A percentile compares a stretch with the other conserved stretches of the same genome.
Conservation (phyloP, 805 yeast species). For the Kuraishia ogatae region DNA sequence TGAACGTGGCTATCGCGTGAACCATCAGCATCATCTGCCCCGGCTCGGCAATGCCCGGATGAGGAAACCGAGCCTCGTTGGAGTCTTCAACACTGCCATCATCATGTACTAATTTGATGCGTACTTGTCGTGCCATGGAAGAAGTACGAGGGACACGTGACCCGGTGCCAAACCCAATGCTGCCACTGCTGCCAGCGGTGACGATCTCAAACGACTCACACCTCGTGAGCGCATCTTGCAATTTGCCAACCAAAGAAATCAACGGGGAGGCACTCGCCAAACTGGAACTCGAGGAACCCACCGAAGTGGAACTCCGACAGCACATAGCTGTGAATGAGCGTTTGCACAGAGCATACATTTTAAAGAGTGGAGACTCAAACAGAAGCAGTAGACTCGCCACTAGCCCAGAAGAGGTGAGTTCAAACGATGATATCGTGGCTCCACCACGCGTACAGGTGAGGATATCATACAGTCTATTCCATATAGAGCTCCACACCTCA, state of each 20-base stretch:
- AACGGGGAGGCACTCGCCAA: too few species aligned
- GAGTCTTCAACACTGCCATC: constrained; percentile 21
- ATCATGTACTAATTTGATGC: constrained; percentile 40
- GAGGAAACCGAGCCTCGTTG: not conserved
- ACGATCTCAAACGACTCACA: constrained; percentile 64
- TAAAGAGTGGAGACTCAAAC: constrained; percentile 21
- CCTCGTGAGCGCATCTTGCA: constrained; percentile 69
- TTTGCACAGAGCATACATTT: constrained; percentile 25
- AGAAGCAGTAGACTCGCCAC: constrained; percentile 31
- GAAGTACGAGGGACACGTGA: constrained; percentile 31
- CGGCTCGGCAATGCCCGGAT: constrained; percentile 3
- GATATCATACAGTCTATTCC: constrained; percentile 29
- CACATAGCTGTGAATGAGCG: constrained; percentile 37
- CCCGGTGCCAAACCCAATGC: constrained; percentile 5
- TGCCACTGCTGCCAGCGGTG: constrained; percentile 29
- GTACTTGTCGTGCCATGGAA: constrained; percentile 65
- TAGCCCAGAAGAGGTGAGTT: constrained; percentile 62
- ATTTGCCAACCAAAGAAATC: constrained; percentile 38
- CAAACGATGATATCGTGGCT: constrained; percentile 55
- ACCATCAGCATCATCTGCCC: constrained; percentile 33
- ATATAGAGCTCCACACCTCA: constrained; percentile 24
- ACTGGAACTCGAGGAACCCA: constrained; percentile 15
- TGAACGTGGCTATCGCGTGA: constrained; percentile 55
- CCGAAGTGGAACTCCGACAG: constrained; percentile 24
- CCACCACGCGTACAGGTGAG: constrained; percentile 18